These are phyloP conservation scores for Cucurbita moschata DNA, from an alignment of 306 rosid species.

Conservation along the genomic window DNA sequence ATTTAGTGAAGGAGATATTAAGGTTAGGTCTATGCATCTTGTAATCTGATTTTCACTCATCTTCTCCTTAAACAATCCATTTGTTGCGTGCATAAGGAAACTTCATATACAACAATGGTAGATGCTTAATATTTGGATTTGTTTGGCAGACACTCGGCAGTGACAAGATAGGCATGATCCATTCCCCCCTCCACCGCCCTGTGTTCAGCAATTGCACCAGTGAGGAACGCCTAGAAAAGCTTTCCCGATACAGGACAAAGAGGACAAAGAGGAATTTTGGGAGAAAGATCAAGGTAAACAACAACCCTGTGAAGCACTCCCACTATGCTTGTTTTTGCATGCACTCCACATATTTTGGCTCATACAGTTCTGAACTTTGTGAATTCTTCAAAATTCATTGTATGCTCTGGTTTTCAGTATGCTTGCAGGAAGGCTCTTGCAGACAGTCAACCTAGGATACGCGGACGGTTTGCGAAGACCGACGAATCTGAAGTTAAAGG, in stretches of 20 bases:
- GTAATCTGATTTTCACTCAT: not conserved
- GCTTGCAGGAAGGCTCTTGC: conserved; percentile 99
- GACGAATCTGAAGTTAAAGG: conserved; percentile 57
- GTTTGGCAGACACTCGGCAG: conserved; percentile 72
- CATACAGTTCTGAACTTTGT: not conserved
- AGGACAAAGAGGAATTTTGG: conserved; percentile 84
- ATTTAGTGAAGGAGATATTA: conserved; percentile 87
- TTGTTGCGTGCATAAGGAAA: conserved; percentile 1
- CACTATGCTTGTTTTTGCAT: not conserved
- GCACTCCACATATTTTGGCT: not conserved
- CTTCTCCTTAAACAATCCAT: not conserved
- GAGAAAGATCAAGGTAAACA: conserved; percentile 87
- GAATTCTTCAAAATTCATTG: not conserved
- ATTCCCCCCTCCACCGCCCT: conserved; percentile 51
- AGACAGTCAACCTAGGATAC: conserved; percentile 94
- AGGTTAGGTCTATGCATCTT: conserved; percentile 33
- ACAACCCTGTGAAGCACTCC: not conserved
- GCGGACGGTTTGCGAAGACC: conserved; percentile 90
- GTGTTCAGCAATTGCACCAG: conserved; percentile 44
- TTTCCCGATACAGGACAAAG: conserved; percentile 85
- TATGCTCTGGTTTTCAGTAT: conserved; percentile 36
- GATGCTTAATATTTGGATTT: conserved; percentile 33
- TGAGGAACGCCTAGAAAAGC: conserved; percentile 80
- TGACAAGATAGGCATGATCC: conserved; percentile 34
- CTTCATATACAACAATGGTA: conserved; percentile 19